Conservation (phyloP, 1,284 basidiomycete species). For the Microbotryum intermedium region DNA sequence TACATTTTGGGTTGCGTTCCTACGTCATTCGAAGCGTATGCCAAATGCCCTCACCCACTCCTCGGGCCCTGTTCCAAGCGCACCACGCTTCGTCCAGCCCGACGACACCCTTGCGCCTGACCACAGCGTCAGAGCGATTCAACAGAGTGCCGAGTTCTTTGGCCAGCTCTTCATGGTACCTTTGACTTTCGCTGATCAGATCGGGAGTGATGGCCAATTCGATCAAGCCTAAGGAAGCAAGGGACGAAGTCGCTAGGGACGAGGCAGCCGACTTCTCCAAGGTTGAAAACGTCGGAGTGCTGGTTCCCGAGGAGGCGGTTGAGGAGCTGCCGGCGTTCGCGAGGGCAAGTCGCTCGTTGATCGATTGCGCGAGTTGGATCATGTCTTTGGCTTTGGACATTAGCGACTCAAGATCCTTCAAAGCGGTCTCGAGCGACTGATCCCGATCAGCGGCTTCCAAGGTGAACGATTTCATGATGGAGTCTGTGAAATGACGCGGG, state of each 20-base stretch:
- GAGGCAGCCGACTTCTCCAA: slow-evolving; percentile 61
- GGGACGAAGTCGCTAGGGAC: slow-evolving; percentile 75
- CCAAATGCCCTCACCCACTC: slow-evolving; percentile 62
- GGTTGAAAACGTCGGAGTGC: slow-evolving; percentile 20
- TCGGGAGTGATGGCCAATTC: slow-evolving; percentile 72
- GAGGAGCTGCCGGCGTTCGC: neutral
- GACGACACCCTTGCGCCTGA: slow-evolving; percentile 54
- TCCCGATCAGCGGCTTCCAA: slow-evolving; percentile 56
- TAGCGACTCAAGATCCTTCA: slow-evolving; percentile 81
- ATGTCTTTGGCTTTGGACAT: slow-evolving; percentile 90
- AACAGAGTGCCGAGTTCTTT: slow-evolving; percentile 71
- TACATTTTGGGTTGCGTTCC: no score
- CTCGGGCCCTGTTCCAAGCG: slow-evolving; percentile 89
- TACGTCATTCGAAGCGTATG: no score
- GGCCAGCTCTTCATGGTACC: slow-evolving; percentile 73
- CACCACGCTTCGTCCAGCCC: slow-evolving; percentile 95
- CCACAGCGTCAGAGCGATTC: slow-evolving; percentile 46
- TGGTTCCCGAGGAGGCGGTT: slow-evolving; percentile 14
- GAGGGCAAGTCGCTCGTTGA: slow-evolving; percentile 50
- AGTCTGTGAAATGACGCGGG: slow-evolving; percentile 47
- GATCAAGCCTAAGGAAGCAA: slow-evolving; percentile 73
- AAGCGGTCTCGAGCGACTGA: slow-evolving; percentile 63
- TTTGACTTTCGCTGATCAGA: slow-evolving; percentile 74
- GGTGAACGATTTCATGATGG: slow-evolving; percentile 65
- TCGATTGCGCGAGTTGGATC: slow-evolving; percentile 69